Base-by-base conservation (phyloP, 768 basidiomycete species). In the Collybia nuda region DNA sequence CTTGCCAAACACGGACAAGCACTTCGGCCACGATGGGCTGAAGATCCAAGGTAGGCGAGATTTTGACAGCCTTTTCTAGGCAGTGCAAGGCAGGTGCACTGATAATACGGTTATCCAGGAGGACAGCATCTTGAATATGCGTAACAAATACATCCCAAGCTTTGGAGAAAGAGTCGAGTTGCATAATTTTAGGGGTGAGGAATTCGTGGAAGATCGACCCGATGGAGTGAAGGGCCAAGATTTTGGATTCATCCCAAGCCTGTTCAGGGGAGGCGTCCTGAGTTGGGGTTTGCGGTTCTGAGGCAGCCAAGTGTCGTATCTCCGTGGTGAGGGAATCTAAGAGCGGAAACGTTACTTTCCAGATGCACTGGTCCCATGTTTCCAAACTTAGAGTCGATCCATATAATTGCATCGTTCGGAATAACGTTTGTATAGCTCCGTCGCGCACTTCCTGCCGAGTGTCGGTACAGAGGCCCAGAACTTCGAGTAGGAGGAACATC, bases 381-480 rank as follows among this genome's bases (percentile, higher is more conserved):
- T 85, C 85, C 35, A 79, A 63, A 59, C 86, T 89, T 44, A 99
- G 73, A 0, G 87, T 91, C 6, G 85, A 84, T 2, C 96, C 96
- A 62, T 99, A 98, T 8, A 98, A 76, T 66, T 96, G 93, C 72
- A 98, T 82, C 2, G 93, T 91, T 42, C 95, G 80, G 70, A 97
- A 98, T 47, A 99, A 65, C 1, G 95, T 98, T 67, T 97, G 94
- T 40, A 98, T 95, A 8, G 96, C 94, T 1, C 93, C 93, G 56
- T 90, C 88, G 15, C 95, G 82, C 0, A 96, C 93, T 63, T 99
- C 95, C 17, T 87, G 84, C 26, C 96, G 80, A 0, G 78, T 62
- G 60, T 98, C 96, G 2, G 83, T 80, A 54, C 91, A 93, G 1
- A 98, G 73, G 1, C 85, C 85, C 3, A 95, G 77, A 2, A 98